phyloP scores from a whole-genome alignment of 148 eudicot genomes.

The Euryodendron excelsum region DNA sequence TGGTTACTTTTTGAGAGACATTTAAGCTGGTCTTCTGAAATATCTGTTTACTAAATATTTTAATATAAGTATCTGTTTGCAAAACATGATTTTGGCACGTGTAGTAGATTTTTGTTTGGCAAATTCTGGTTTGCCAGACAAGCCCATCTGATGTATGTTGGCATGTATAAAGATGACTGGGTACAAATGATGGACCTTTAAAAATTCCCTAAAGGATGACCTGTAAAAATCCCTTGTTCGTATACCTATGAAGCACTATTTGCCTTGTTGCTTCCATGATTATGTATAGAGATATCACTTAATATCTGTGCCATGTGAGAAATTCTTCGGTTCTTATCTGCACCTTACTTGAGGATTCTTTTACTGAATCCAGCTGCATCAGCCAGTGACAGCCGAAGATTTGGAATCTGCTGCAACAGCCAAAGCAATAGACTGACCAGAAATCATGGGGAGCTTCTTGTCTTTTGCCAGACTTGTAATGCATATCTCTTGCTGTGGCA shows the following conservation, averaged over 20 bases:
- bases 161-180: background rate
- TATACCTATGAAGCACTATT: background rate
- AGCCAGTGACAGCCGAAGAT: slow-evolving; percentile 55
- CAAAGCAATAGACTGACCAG: background rate
- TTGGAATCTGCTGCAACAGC: slow-evolving; percentile 40
- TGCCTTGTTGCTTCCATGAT: background rate
- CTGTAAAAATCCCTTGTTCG: background rate
- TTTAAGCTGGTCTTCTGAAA: background rate
- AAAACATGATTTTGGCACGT: background rate
- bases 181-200: background rate
- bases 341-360: background rate
- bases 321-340: background rate
- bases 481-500: background rate
- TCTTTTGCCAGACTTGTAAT: background rate
- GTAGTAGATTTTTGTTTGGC: background rate
- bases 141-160: background rate
- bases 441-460: background rate
- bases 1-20: background rate
- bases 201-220: no score
- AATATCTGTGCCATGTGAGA: background rate
- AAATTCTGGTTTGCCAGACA: background rate
- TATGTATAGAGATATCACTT: background rate
- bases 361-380: slow-evolving; percentile 52
- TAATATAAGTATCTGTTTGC: background rate
- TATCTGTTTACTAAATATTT: background rate